Base-by-base conservation (phyloP, 1,284 basidiomycete genomes). In the Sanguinoderma infundibulare region DNA sequence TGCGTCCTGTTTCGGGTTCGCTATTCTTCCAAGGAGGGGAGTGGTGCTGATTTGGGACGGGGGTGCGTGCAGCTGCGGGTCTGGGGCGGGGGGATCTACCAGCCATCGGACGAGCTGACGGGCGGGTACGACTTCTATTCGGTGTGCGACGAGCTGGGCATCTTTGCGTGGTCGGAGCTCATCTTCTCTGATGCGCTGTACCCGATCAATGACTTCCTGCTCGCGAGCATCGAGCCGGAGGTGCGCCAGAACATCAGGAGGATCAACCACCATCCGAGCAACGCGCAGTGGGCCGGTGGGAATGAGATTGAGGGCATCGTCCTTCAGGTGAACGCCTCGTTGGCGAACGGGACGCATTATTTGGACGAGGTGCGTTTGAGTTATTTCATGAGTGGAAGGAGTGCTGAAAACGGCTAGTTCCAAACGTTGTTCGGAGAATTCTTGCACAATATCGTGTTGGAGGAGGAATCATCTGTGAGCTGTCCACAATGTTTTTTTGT, bases 81-180 rank as follows among this genome's bases (percentile, higher is more conserved):
- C 5, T 87, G 84, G 85, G 85, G 85, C 49, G 84, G 85, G 4
- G 85, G 85, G 0, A 73, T 71, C 42, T 74, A 74, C 61, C 74
- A 73, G 61, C 74, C 74, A 3, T 75, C 74, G 22, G 75, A 78
- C 59, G 75, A 72, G 57, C 66, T 73, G 35, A 81, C 82, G 2
- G 85, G 83, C 28, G 78, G 79, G 7, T 86, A 87, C 68, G 78
- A 83, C 64, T 83, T 88, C 64, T 85, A 87, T 70, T 78, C 82
- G 1, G 69, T 83, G 26, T 87, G 85, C 68, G 87, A 89, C 68
- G 84, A 87, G 67, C 75, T 87, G 0, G 87, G 87, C 7, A 84
- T 88, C 61, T 74, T 89, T 51, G 84, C 81, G 3, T 89, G 87
- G 87, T 85, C 84, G 3, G 87, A 89, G 67, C 79, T 86, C 54